These are phyloP conservation scores for Colletotrichum destructivum DNA, from an alignment of 2,329 filamentous ascomycete species.

Conservation along the genomic window DNA sequence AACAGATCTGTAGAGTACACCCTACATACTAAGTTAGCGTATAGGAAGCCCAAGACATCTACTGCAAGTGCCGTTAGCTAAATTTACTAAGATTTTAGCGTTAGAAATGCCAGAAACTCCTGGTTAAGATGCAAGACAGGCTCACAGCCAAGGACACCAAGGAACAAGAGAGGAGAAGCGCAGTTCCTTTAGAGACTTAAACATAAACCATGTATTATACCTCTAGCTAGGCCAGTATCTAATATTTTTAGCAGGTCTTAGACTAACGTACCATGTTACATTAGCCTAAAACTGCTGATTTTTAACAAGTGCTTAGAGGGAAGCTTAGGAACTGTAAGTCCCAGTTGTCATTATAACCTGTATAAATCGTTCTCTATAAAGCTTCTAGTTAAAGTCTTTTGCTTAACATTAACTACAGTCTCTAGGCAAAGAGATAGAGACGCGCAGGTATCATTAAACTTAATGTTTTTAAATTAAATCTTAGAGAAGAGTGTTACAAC, in stretches of 20 bases:
- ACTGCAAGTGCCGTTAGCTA: not conserved
- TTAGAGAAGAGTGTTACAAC: too few relatives aligned
- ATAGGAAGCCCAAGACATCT: conserved; percentile 4
- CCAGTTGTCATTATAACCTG: too few relatives aligned
- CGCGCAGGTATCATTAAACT: too few relatives aligned
- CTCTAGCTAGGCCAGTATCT: not conserved
- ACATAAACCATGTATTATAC: not conserved
- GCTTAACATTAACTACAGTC: too few relatives aligned
- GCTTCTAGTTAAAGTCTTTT: too few relatives aligned
- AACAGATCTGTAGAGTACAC: not conserved
- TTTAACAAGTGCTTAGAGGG: not conserved
- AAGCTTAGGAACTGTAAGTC: not conserved
- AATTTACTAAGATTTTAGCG: not conserved
- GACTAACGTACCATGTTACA: not conserved
- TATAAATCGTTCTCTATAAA: too few relatives aligned
- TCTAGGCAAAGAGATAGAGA: too few relatives aligned
- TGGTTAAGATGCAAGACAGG: conserved; percentile 3
- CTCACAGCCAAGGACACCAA: not conserved
- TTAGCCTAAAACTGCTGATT: not conserved
- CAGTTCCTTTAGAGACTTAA: not conserved
- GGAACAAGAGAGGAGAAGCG: not conserved
- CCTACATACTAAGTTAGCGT: not conserved
- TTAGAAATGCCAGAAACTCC: not conserved
- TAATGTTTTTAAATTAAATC: too few relatives aligned
- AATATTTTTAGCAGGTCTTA: not conserved